Evolutionary conservation across 768 basidiomycete genomes (phyloP).

Genomic region (Termitomyces sp.): DNA sequence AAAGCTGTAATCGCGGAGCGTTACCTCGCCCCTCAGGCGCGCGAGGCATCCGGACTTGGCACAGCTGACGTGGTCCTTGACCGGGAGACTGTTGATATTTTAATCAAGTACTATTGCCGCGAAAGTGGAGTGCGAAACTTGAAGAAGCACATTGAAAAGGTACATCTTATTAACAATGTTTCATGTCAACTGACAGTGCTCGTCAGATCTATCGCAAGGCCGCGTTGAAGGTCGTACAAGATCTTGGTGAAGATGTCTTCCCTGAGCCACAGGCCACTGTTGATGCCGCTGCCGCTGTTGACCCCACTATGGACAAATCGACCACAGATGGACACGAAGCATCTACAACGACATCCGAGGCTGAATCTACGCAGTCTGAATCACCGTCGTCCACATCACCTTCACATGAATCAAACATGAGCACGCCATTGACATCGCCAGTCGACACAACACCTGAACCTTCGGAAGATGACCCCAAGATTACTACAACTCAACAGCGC

Average conservation of each 20-base stretch:
- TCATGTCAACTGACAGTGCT: not conserved
- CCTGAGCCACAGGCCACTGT: slow-evolving; percentile 51
- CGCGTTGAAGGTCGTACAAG: slow-evolving; percentile 84
- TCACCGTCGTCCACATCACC: slow-evolving; percentile 2
- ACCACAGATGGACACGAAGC: slow-evolving; percentile 43
- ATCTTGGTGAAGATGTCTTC: slow-evolving; percentile 81
- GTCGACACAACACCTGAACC: slow-evolving; percentile 16
- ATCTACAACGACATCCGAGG: slow-evolving; percentile 6
- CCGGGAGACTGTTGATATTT: slow-evolving; percentile 68
- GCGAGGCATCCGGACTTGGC: slow-evolving; percentile 83
- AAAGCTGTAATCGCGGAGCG: slow-evolving; percentile 83
- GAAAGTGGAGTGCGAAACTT: slow-evolving; percentile 96
- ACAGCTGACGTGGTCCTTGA: slow-evolving; percentile 80
- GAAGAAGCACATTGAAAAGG: slow-evolving; percentile 99
- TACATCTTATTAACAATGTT: slow-evolving; percentile 21
- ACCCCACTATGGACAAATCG: slow-evolving; percentile 11
- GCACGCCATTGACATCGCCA: slow-evolving; percentile 12
- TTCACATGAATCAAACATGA: slow-evolving; percentile 11
- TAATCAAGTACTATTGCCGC: slow-evolving; percentile 96
- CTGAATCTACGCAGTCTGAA: slow-evolving; percentile 7
- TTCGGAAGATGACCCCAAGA: slow-evolving; percentile 24
- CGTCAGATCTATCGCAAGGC: slow-evolving; percentile 93
- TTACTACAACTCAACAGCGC: slow-evolving; percentile 73
- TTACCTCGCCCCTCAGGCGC: slow-evolving; percentile 91
- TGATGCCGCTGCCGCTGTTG: slow-evolving; percentile 14